Evolutionary conservation across 202 grass and related monocot species (phyloP).

Genomic region (Tripidium arundinaceum): DNA sequence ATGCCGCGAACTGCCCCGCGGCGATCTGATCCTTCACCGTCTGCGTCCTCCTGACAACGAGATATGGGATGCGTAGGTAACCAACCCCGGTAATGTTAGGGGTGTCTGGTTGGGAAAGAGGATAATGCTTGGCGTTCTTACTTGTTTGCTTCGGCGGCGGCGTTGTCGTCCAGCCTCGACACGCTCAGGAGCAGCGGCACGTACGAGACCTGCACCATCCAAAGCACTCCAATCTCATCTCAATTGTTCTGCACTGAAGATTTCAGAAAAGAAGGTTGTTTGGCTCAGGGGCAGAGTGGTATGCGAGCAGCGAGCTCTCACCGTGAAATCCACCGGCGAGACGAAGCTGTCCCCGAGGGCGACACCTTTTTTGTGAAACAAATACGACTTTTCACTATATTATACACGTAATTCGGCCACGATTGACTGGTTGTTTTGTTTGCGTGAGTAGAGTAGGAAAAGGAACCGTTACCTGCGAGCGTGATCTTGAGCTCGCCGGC

Average conservation of each 20-base stretch:
- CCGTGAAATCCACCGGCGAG: constrained; percentile 74
- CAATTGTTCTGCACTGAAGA: no score
- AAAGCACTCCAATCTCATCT: no score
- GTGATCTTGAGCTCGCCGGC: constrained; percentile 60
- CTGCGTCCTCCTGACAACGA: constrained; percentile 38
- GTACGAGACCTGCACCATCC: constrained; percentile 54
- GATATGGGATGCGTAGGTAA: no score
- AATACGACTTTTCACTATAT: no score
- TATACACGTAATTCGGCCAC: no score
- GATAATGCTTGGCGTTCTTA: no score
- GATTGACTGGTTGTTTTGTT: no score
- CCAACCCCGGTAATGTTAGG: no score
- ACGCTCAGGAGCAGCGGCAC: constrained; percentile 67
- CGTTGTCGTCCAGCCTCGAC: constrained; percentile 75
- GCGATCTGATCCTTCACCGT: constrained; percentile 43
- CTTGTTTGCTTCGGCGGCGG: constrained; percentile 42
- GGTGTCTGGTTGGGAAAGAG: no score
- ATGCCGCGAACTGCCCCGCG: constrained; percentile 24
- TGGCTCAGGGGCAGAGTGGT: no score
- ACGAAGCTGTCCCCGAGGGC: constrained; percentile 81
- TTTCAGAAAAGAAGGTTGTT: no score
- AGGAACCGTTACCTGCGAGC: constrained; percentile 45
- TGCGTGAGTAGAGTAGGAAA: no score
- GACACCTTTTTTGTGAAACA: constrained; percentile 35
- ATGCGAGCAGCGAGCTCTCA: constrained; percentile 15